Evolutionary conservation across 2,329 filamentous ascomycete species (phyloP), one percentile per base, ranked within the genome.

Genomic region (Penicillium fuscoglaucum): DNA sequence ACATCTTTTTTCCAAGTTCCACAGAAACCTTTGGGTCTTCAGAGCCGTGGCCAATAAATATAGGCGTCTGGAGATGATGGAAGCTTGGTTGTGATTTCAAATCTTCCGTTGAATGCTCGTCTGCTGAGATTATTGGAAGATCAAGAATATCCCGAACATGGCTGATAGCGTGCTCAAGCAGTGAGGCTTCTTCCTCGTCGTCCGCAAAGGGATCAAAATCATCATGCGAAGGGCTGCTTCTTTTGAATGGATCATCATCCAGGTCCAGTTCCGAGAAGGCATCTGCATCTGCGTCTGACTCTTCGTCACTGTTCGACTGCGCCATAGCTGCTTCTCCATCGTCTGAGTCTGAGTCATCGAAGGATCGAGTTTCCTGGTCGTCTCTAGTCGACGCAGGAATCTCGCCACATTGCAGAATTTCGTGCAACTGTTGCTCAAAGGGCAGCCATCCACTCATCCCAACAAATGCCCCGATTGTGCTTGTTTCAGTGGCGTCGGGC

Each of bases 391-490:
- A 29, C 9, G 5, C 13, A 13, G 29, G 19, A 24, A 24, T n/a
- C 43, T 66, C 61, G 4, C 52, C 35, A 8, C 26, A 55, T 37
- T 60, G 55, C 0, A 63, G 61, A 12, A 80, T 70, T 15, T 78
- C 73, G 0, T 26, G 37, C 26, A 65, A 35, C 21, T 63, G 62
- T 15, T 61, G 51, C 7, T 68, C 66, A 59, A 78, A 82, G 0
- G 79, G 76, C 1, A 82, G 61, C 67, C 73, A 82, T 6, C 79
- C 79, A 61, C 77, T 78, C 75, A 82, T 80, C 1, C 80, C 80
- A 39, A 83, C 62, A 55, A 78, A 80, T 1, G 76, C 80, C 0
- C 78, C 79, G 1, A 82, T 48, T 0, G 63, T 56, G 5, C 44
- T 55, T 6, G 29, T 13, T 4, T 48, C 31, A 10, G 21, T 45